These are phyloP conservation scores for Waltiozyma sp. DNA, from an alignment of 1,139 yeast genomes.

Conservation along the genomic window DNA sequence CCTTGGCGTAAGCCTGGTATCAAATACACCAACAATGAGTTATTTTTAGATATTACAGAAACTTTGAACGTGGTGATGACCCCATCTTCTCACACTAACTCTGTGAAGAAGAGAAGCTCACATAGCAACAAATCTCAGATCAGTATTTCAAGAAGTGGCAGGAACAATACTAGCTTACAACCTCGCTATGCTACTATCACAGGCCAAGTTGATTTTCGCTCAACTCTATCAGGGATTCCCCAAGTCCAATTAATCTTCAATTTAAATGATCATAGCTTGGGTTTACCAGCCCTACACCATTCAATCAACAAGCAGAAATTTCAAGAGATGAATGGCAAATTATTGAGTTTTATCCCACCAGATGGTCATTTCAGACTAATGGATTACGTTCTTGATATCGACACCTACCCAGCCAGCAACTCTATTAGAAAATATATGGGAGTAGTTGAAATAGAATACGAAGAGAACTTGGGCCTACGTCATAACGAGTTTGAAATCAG, in stretches of 20 bases:
- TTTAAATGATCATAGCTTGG: constrained; percentile 32
- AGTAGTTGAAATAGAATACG: constrained; percentile 46
- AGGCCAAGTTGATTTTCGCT: constrained; percentile 54
- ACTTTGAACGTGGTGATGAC: constrained; percentile 28
- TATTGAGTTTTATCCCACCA: constrained; percentile 69
- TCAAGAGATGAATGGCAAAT: constrained; percentile 27
- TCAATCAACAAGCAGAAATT: constrained; percentile 34
- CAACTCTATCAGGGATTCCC: constrained; percentile 70
- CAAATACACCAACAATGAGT: constrained; percentile 19
- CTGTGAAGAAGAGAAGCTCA: constrained; percentile 3
- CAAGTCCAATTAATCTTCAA: constrained; percentile 47
- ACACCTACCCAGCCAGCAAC: constrained; percentile 17
- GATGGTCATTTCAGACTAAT: constrained; percentile 66
- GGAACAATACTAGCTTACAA: constrained; percentile 33
- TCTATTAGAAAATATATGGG: constrained; percentile 30
- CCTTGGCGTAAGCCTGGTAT: constrained; percentile 17
- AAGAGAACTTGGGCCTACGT: constrained; percentile 47
- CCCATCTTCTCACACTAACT: constrained; percentile 6
- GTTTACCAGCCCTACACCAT: constrained; percentile 35
- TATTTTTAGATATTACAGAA: constrained; percentile 34
- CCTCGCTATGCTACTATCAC: constrained; percentile 27
- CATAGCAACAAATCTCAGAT: constrained; percentile 3
- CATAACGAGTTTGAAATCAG: constrained; percentile 70
- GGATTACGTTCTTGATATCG: constrained; percentile 51
- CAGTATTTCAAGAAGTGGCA: too few relatives aligned